Percentiles rank a stretch among this genome's conserved stretches.
phyloP scores from a whole-genome alignment of 345 rosid genomes.

The Aquilaria sinensis region DNA sequence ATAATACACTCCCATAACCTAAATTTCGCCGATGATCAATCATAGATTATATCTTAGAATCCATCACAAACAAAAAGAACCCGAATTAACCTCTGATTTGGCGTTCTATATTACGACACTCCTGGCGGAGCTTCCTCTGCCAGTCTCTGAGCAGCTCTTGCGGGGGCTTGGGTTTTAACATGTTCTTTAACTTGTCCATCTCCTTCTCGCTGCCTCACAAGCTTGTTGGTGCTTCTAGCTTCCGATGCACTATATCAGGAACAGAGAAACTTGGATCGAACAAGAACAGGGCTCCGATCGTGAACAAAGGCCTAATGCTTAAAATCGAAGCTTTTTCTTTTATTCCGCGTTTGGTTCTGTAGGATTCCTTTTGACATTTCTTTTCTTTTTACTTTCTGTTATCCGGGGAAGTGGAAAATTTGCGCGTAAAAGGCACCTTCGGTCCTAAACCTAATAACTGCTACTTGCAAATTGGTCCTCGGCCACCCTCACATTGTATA shows the following conservation, averaged over 20 bases:
- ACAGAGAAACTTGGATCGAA: no score
- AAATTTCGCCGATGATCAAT: not conserved
- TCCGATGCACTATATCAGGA: no score
- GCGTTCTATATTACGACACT: slow-evolving; percentile 36
- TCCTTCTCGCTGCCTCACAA: not conserved
- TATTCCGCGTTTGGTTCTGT: slow-evolving; percentile 1
- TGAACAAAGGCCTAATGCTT: slow-evolving; percentile 8
- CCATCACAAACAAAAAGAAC: not conserved
- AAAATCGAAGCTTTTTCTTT: slow-evolving; percentile 12
- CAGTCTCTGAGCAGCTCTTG: slow-evolving; percentile 38
- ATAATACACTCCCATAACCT: not conserved
- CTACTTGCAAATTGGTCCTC: no score
- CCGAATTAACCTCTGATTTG: slow-evolving; percentile 30
- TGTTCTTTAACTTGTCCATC: slow-evolving; percentile 32
- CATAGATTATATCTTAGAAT: not conserved
- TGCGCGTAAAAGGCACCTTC: no score
- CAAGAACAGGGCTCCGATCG: no score
- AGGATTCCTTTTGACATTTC: no score
- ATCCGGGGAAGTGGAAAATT: no score
- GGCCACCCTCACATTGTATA: no score
- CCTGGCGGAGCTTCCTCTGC: slow-evolving; percentile 42
- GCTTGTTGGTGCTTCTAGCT: not conserved
- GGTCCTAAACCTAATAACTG: no score
- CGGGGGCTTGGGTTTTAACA: slow-evolving; percentile 33
- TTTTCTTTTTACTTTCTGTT: no score